Base-by-base conservation (phyloP, 495 filamentous ascomycete species). In the Aspergillus sparsus region DNA sequence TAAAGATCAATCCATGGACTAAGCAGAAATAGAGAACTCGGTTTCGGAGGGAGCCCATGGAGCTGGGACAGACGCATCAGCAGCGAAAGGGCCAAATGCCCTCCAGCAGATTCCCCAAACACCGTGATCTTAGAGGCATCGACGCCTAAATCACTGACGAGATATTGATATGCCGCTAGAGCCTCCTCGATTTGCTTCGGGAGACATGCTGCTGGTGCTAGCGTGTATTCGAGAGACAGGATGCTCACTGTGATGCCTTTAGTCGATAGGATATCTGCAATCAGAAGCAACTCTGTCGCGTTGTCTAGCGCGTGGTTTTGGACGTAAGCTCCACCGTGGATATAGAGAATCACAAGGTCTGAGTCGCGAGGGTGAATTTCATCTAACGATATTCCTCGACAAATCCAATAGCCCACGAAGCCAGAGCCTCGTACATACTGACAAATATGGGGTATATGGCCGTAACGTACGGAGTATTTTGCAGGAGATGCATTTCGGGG, bases 81-180 rank as follows among this genome's bases (percentile, higher is more conserved):
- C 10, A 47, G n/a, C 16, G 44, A n/a, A 9, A 53, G 32, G 7
- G 50, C 33, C 12, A 53, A 36, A 53, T 53, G 50, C 2, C 50
- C 50, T 3, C 50, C 50, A 6, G 50, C 50, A 15, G 50, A 53
- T 10, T 53, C 50, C 15, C 50, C 50, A 11, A 53, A 8, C 0
- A 53, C 7, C 6, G n/a, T 10, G n/a, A 53, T 53, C n/a, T 53
- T 53, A 7, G 31, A 35, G 10, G 50, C 11, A 36, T 53, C 50
- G 15, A 53, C 15, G 13, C 18, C 2, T 16, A 16, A 2, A n/a
- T 47, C 44, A 6, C 21, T 11, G n/a, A 53, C 3, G 0, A 53
- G 32, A n/a, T 53, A 53, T 36, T 15, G 8, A 15, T 53, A 53
- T 5, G 31, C 32, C 3, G 50, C 32, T 7, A 18, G 7, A 7